Evolutionary conservation across 1,284 basidiomycete species (phyloP), one percentile per base, ranked within the genome.

Genomic region (Erythrobasidium hasegawianum): DNA sequence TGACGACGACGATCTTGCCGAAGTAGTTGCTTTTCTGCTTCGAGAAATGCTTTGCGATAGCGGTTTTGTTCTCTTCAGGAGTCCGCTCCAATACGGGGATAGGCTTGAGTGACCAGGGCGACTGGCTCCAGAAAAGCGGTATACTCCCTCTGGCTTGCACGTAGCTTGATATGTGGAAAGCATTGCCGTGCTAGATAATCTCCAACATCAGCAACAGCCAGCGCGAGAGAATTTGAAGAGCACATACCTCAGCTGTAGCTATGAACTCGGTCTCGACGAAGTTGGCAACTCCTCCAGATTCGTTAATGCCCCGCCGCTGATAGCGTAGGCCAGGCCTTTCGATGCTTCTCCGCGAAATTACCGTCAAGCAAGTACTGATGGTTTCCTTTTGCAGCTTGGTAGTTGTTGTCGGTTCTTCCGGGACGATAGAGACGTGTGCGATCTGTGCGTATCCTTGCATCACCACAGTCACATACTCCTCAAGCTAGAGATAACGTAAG

Each of bases 71-170:
- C 75, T 95, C 88, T 20, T 82, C 82, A 57, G 84, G 82, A 0
- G 89, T 89, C 59, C 87, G 80, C 69, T 93, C 88, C 0, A 97
- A 81, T 4, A 87, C 79, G 0, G 92, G 94, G 0, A 90, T 85
- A 7, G 94, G 94, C 75, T 95, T 97, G 72, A 97, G 81, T 45
- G 86, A 86, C 76, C 87, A 74, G 1, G 69, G 69, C 2, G 64
- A 67, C 47, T 71, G 69, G 10, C 40, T 20, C 70, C 70, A 73
- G 47, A 69, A 64, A 52, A 45, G 78, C 83, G 69, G 71, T 88
- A 89, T 90, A 20, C 90, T 94, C 8, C 93, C 94, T 72, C 94
- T 83, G 52, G 90, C 84, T 77, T 96, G 91, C 0, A 92, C 83
- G 77, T 92, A 90, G 69, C 87, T 86, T 77, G 94, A 94, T 7